phyloP scores from a whole-genome alignment of 371 early-diverging fungal genomes.

The Mucor circinelloides region DNA sequence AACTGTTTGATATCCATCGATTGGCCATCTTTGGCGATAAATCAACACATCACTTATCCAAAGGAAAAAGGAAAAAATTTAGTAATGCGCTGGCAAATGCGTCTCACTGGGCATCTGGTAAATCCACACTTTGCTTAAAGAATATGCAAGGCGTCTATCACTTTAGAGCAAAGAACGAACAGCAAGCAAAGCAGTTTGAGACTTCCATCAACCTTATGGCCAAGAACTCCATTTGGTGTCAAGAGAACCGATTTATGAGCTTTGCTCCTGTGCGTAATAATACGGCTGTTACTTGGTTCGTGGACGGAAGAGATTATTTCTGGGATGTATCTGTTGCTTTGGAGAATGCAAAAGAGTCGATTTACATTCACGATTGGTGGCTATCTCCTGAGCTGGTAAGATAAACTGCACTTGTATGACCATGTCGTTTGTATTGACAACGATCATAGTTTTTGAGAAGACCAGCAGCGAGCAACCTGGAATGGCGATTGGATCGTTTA shows the following conservation, averaged over 20 bases:
- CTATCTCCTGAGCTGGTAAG: slow-evolving; percentile 42
- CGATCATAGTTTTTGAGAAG: slow-evolving; percentile 66
- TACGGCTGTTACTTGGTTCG: slow-evolving; percentile 66
- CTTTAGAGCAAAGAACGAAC: slow-evolving; percentile 57
- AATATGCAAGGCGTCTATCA: slow-evolving; percentile 52
- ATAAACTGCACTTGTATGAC: too few relatives aligned
- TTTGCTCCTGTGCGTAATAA: slow-evolving; percentile 76
- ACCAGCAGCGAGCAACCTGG: slow-evolving; percentile 65
- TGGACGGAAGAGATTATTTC: slow-evolving; percentile 86
- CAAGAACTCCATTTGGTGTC: slow-evolving; percentile 54
- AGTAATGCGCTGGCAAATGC: slow-evolving; percentile 40
- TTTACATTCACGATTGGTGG: slow-evolving; percentile 96
- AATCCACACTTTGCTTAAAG: slow-evolving; percentile 40
- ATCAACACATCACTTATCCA: slow-evolving; percentile 2
- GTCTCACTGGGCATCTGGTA: slow-evolving; percentile 38
- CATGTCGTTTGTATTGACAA: too few relatives aligned
- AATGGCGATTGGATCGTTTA: slow-evolving; percentile 79
- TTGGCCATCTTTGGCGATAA: slow-evolving; percentile 17
- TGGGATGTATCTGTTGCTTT: slow-evolving; percentile 78
- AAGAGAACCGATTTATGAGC: slow-evolving; percentile 66
- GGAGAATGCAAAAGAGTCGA: slow-evolving; percentile 70
- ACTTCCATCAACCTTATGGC: slow-evolving; percentile 39
- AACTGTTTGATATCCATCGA: slow-evolving; percentile 40
- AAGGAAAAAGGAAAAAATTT: slow-evolving; percentile 16
- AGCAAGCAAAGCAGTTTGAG: slow-evolving; percentile 54